Evolutionary conservation across 495 filamentous ascomycete genomes (phyloP).

Genomic region (Rusavskia elegans): DNA sequence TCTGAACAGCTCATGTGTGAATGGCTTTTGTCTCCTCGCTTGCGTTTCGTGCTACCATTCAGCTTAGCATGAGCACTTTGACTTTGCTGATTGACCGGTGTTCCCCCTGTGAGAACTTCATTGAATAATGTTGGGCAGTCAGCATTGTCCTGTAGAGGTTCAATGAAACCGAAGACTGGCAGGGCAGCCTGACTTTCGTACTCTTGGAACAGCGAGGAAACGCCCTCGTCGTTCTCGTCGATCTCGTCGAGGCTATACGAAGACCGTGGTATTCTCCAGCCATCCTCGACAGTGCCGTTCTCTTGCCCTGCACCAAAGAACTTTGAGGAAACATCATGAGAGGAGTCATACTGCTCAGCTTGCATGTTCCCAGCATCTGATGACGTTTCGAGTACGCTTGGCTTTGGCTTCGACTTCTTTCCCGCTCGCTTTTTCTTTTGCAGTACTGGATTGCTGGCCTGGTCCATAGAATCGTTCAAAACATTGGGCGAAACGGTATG

Average conservation of each 20-base stretch:
- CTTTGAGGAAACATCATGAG: background rate
- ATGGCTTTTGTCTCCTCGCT: background rate
- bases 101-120: background rate
- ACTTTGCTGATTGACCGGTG: background rate
- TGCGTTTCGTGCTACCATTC: background rate
- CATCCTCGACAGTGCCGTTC: background rate
- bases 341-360: background rate
- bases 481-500: background rate
- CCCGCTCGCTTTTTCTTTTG: background rate
- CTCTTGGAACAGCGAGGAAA: background rate
- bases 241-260: conserved; percentile 9
- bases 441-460: too few species aligned
- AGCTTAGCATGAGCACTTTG: background rate
- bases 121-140: background rate
- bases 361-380: background rate
- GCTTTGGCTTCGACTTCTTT: background rate
- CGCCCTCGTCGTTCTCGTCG: conserved; percentile 11
- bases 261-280: background rate
- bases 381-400: background rate
- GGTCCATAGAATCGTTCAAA: too few species aligned
- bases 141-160: background rate
- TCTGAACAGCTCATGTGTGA: background rate
- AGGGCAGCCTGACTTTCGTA: background rate
- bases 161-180: background rate
- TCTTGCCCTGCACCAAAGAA: background rate